phyloP scores from a whole-genome alignment of 371 early-diverging fungal species.

The Neoconidiobolus thromboides region DNA sequence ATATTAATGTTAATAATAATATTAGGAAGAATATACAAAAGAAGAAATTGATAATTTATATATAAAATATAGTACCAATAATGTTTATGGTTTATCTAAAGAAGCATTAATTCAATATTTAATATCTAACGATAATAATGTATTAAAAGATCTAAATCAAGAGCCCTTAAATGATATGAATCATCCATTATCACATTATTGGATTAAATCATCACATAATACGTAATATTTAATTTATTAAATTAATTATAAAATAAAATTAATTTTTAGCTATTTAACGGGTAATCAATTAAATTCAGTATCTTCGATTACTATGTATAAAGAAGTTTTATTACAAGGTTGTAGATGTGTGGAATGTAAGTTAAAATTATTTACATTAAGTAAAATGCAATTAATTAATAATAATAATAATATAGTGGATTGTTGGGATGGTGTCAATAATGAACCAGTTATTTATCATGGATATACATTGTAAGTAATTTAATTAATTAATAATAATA shows the following conservation, averaged over 20 bases:
- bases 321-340: slow-evolving; percentile 53
- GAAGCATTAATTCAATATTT: not conserved
- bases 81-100: not conserved
- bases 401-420: slow-evolving; percentile 29
- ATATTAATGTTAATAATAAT: not conserved
- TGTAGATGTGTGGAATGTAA: slow-evolving; percentile 61
- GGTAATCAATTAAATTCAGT: slow-evolving; percentile 57
- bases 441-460: slow-evolving; percentile 57
- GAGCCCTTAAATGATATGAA: slow-evolving; percentile 15
- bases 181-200: slow-evolving; percentile 49
- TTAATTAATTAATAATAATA: no score
- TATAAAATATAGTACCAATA: slow-evolving; percentile 1
- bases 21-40: not conserved
- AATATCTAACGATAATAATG: not conserved
- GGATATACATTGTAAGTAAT: slow-evolving; percentile 35
- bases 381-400: not conserved
- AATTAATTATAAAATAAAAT: not conserved
- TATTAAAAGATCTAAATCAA: not conserved
- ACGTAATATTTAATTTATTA: slow-evolving; percentile 25
- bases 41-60: not conserved
- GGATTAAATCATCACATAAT: slow-evolving; percentile 62
- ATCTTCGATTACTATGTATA: slow-evolving; percentile 59
- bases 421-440: slow-evolving; percentile 68
- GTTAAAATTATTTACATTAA: not conserved
- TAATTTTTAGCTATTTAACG: slow-evolving; percentile 21